Percentiles rank a stretch among this genome's conserved stretches.
phyloP scores from a whole-genome alignment of 2,329 filamentous ascomycete genomes.

The Penicillium sp. region DNA sequence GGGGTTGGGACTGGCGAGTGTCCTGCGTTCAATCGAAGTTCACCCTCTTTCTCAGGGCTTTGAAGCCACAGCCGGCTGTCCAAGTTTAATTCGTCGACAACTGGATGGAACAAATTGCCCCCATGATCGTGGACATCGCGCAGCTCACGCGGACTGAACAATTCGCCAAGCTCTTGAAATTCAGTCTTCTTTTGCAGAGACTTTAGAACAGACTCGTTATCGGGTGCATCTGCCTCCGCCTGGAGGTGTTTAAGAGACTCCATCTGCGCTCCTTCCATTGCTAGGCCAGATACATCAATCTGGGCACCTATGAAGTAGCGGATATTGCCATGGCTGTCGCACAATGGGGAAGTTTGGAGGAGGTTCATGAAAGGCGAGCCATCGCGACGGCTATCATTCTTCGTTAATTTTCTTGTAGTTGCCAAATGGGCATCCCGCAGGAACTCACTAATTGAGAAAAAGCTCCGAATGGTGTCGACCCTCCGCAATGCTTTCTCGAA shows the following conservation, averaged over 20 bases:
- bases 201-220: constrained; percentile 24
- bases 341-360: constrained; percentile 69
- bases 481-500: constrained; percentile 62
- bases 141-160: constrained; percentile 69
- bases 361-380: constrained; percentile 77
- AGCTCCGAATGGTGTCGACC: constrained; percentile 73
- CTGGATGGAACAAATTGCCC: constrained; percentile 53
- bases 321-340: constrained; percentile 66
- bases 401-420: constrained; percentile 4
- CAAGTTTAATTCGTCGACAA: constrained; percentile 11
- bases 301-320: constrained; percentile 73
- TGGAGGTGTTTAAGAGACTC: constrained; percentile 59
- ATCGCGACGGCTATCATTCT: constrained; percentile 59
- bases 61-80: constrained; percentile 18
- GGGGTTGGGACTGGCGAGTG: background rate
- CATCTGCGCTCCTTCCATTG: constrained; percentile 66
- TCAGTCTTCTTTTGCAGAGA: constrained; percentile 53
- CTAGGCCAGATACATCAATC: constrained; percentile 69
- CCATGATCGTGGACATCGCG: constrained; percentile 65
- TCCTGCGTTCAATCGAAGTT: background rate
- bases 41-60: constrained; percentile 16
- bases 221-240: constrained; percentile 20
- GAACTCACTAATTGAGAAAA: constrained; percentile 69
- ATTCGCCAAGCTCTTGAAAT: constrained; percentile 67
- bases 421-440: background rate